Conservation (phyloP, 345 rosid species). For the Rhodomyrtus tomentosa region DNA sequence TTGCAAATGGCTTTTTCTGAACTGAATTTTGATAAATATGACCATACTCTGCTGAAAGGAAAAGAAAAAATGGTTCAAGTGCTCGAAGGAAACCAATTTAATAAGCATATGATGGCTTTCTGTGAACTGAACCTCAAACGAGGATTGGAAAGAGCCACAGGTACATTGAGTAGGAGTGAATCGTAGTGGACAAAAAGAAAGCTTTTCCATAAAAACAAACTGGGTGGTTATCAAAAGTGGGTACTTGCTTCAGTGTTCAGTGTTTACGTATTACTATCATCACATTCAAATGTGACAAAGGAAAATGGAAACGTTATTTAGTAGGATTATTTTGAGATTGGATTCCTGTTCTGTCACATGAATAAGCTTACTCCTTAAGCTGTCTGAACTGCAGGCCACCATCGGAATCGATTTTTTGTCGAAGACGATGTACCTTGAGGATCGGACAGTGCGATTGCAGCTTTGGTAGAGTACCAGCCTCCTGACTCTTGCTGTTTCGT, state of each 20-base stretch:
- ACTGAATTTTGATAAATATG: background rate
- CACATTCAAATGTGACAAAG: background rate
- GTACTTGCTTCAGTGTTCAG: background rate
- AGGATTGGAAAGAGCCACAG: background rate
- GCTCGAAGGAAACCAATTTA: background rate
- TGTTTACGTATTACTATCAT: background rate
- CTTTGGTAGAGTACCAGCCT: constrained; percentile 42
- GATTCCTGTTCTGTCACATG: background rate
- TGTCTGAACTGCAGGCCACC: constrained; percentile 51
- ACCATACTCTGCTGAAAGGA: too few species aligned
- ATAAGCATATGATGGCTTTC: background rate
- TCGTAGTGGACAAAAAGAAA: background rate
- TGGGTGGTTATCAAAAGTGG: background rate
- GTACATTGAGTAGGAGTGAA: background rate
- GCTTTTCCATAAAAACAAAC: background rate
- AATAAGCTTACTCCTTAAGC: background rate
- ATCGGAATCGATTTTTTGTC: constrained; percentile 91
- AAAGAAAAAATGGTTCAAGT: too few species aligned
- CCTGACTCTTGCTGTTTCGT: background rate
- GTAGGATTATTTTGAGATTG: background rate
- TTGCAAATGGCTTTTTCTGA: background rate
- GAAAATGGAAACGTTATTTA: background rate
- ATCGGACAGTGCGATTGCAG: constrained; percentile 84
- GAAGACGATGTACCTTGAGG: constrained; percentile 92
- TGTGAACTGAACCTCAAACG: background rate